A percentile compares a stretch with the other conserved stretches of the same genome.
These are phyloP conservation scores for Cyclotella baltica DNA, from an alignment of 108 stramenopile genomes.

Conservation along the genomic window DNA sequence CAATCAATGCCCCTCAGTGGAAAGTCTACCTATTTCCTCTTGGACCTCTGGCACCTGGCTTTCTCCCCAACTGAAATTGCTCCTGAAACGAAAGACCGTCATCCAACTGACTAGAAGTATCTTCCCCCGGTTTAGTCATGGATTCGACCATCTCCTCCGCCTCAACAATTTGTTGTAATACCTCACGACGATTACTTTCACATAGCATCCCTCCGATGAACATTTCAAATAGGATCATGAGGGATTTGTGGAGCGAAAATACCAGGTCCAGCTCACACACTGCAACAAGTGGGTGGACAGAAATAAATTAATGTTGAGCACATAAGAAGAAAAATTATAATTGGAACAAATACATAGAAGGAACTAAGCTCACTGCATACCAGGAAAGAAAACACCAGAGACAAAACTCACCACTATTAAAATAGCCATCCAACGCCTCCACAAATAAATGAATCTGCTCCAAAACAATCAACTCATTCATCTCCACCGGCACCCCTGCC, in stretches of 20 bases:
- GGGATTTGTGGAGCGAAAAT: slow-evolving; percentile 97
- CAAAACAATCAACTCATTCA: slow-evolving; percentile 89
- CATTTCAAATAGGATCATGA: slow-evolving; percentile 93
- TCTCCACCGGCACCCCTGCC: slow-evolving; percentile 79
- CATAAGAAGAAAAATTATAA: background rate
- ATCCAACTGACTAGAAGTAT: slow-evolving; percentile 86
- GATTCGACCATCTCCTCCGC: slow-evolving; percentile 88
- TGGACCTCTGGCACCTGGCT: slow-evolving; percentile 76
- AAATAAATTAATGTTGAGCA: background rate
- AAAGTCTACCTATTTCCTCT: slow-evolving; percentile 50
- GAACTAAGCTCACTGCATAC: background rate
- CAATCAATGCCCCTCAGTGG: background rate
- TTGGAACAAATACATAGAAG: background rate
- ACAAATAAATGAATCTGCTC: slow-evolving; percentile 99
- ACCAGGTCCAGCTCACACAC: slow-evolving; percentile 98
- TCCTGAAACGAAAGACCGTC: slow-evolving; percentile 88
- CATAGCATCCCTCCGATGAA: slow-evolving; percentile 94
- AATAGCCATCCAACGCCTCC: slow-evolving; percentile 97
- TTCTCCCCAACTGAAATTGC: slow-evolving; percentile 89
- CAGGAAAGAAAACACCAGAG: no score
- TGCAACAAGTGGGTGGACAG: slow-evolving; percentile 16
- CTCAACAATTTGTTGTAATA: slow-evolving; percentile 84
- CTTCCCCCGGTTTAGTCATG: slow-evolving; percentile 89
- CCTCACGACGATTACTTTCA: slow-evolving; percentile 85
- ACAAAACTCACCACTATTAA: slow-evolving; percentile 79